These are phyloP conservation scores for Jaenimonas drosophilae DNA, from an alignment of 208 protist species.

Conservation along the genomic window DNA sequence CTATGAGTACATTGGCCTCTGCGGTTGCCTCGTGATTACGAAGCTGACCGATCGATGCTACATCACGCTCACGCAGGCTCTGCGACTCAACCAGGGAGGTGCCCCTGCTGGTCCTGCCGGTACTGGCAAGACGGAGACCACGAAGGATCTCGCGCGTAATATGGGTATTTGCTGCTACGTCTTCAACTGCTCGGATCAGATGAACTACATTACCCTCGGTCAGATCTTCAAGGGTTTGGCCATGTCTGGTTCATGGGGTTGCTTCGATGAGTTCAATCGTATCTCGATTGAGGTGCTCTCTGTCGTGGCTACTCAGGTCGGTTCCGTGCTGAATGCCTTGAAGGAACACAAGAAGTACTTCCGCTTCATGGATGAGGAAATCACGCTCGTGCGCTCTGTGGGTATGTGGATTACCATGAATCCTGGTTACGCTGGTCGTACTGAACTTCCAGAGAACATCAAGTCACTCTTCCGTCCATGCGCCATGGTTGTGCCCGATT, in stretches of 20 bases:
- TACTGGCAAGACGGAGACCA: conserved; percentile 94
- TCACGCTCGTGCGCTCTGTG: conserved; percentile 82
- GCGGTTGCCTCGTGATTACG: conserved; percentile 97
- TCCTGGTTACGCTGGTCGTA: conserved; percentile 95
- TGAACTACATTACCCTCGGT: conserved; percentile 96
- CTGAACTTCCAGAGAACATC: conserved; percentile 96
- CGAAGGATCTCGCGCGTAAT: conserved; percentile 92
- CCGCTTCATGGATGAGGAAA: conserved; percentile 94
- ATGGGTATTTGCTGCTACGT: conserved; percentile 93
- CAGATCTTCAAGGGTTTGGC: conserved; percentile 97
- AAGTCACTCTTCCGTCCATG: conserved; percentile 96
- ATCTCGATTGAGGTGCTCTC: conserved; percentile 97
- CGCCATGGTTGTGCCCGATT: conserved; percentile 98
- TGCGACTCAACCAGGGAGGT: conserved; percentile 87
- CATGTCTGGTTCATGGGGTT: conserved; percentile 95
- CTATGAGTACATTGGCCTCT: conserved; percentile 98
- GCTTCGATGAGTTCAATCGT: conserved; percentile 97
- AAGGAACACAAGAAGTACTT: conserved; percentile 93
- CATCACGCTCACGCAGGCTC: conserved; percentile 95
- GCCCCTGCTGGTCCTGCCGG: conserved; percentile 90
- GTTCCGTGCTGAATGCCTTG: conserved; percentile 96
- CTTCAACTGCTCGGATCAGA: conserved; percentile 98
- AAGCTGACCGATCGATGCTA: conserved; percentile 98
- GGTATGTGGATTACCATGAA: conserved; percentile 98
- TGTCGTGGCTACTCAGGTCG: conserved; percentile 97